Conservation (phyloP, 345 rosid species). For the Populus ilicifolia region DNA sequence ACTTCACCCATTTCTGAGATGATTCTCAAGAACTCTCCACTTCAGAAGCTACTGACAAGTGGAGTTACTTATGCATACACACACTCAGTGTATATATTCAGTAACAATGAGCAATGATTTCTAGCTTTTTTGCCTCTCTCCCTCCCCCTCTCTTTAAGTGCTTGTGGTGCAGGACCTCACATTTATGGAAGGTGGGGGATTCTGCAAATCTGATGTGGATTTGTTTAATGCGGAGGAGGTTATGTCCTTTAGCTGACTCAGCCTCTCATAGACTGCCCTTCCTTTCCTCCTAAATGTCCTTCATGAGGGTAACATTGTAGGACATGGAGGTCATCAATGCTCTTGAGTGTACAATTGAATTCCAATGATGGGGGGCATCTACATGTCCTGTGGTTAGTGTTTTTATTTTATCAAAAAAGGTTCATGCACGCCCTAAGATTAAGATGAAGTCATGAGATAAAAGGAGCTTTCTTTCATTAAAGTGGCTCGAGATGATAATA, state of each 20-base stretch:
- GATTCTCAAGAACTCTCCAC: background rate
- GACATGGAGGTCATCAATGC: background rate
- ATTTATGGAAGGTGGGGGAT: conserved; percentile 16
- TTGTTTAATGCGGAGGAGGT: conserved; percentile 3
- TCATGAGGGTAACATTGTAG: background rate
- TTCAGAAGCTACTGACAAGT: background rate
- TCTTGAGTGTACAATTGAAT: background rate
- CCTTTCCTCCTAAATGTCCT: background rate
- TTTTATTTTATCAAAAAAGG: background rate
- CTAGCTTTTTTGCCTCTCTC: background rate
- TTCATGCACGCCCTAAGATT: background rate
- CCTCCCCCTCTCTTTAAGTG: conserved; percentile 6
- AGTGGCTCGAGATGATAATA: background rate
- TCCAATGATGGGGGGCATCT: background rate
- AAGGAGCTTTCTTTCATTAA: too few relatives aligned
- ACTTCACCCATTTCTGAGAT: conserved; percentile 52
- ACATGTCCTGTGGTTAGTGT: background rate
- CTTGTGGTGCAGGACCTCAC: conserved; percentile 7
- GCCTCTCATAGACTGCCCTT: conserved; percentile 17
- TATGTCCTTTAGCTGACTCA: conserved; percentile 32
- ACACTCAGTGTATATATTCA: background rate
- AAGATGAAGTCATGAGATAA: background rate
- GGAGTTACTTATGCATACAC: background rate
- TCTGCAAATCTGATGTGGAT: conserved; percentile 36
- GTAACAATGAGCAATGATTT: background rate